A percentile compares a stretch with the other conserved stretches of the same genome.
Conservation (phyloP, 495 filamentous ascomycete species). For the Trichoderma erinaceum region DNA sequence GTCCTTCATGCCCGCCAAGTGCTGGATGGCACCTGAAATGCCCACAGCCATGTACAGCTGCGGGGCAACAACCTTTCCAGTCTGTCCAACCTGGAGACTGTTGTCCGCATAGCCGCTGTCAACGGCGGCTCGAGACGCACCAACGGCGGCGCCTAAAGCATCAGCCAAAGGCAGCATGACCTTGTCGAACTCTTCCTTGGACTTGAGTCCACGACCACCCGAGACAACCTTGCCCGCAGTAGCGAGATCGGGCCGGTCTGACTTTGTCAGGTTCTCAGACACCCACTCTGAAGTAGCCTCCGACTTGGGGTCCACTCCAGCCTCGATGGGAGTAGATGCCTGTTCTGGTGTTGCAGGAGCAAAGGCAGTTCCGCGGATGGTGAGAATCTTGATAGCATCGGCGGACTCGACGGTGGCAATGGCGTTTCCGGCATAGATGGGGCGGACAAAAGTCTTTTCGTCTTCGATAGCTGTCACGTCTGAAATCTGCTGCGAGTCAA, state of each 20-base stretch:
- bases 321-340: slow-evolving; percentile 53
- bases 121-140: slow-evolving; percentile 89
- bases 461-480: slow-evolving; percentile 82
- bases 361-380: slow-evolving; percentile 90
- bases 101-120: slow-evolving; percentile 99
- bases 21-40: slow-evolving; percentile 95
- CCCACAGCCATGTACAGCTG: slow-evolving; percentile 92
- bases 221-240: slow-evolving; percentile 86
- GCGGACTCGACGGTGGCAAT: slow-evolving; percentile 93
- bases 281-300: slow-evolving; percentile 76
- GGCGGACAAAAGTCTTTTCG: slow-evolving; percentile 92
- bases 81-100: slow-evolving; percentile 96
- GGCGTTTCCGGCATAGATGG: slow-evolving; percentile 96
- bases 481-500: slow-evolving; percentile 88
- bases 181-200: slow-evolving; percentile 91
- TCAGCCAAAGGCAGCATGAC: slow-evolving; percentile 90
- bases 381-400: slow-evolving; percentile 82
- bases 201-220: slow-evolving; percentile 90
- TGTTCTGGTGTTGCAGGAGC: slow-evolving; percentile 48
- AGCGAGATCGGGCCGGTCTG: slow-evolving; percentile 89
- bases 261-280: slow-evolving; percentile 86
- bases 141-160: slow-evolving; percentile 84
- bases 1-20: slow-evolving; percentile 99
- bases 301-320: slow-evolving; percentile 67
- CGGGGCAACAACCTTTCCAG: slow-evolving; percentile 95